Evolutionary conservation across 164 flowering plant species (phyloP), one percentile per base, ranked within the genome.

Genomic region (Berberis thunbergii): DNA sequence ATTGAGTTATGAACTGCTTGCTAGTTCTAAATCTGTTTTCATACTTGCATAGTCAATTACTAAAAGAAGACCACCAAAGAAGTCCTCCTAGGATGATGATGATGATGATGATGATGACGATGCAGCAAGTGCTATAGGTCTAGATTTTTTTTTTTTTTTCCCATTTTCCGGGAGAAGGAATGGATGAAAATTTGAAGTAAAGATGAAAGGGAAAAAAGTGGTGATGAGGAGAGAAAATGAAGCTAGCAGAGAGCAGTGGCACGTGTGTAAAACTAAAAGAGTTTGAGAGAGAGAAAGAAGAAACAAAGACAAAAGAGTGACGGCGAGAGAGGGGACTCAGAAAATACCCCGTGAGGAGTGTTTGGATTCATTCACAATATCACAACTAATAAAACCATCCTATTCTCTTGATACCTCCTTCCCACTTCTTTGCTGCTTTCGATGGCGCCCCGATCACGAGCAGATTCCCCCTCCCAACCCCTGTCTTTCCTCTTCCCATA

Each of bases 261-360:
- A n/a, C 4, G 62, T 12, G 52, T 5, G 6, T 3, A 39, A 44
- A 40, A 45, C 12, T 2, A n/a, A n/a, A 54, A n/a, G 57, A 54
- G 57, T 55, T 61, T 63, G 52, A 55, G 5, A 26, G 13, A 9
- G 13, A 55, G 13, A 4, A 2, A 11, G 57, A 26, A 4, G 4
- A 54, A 54, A 54, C 4, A 54, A 54, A 3, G 49, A 44, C 40
- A 44, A 43, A 39, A 13, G 13, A 11, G 50, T 44, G 62, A 45
- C 41, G 40, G 38, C 41, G 40, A 9, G 26, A 43, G 62, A 55
- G 2, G 58, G 7, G 2, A 2, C 5, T 11, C n/a, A 2, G 8
- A 13, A 43, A 59, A 43, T 3, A 63, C 76, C 87, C 90, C 90
- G 94, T 87, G 76, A 69, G 70, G 67, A 59, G 62, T 57, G 57